Percentiles rank a stretch among this genome's conserved stretches.
Evolutionary conservation across 1,139 yeast genomes (phyloP).

Genomic region (Scheffersomyces illinoinensis): DNA sequence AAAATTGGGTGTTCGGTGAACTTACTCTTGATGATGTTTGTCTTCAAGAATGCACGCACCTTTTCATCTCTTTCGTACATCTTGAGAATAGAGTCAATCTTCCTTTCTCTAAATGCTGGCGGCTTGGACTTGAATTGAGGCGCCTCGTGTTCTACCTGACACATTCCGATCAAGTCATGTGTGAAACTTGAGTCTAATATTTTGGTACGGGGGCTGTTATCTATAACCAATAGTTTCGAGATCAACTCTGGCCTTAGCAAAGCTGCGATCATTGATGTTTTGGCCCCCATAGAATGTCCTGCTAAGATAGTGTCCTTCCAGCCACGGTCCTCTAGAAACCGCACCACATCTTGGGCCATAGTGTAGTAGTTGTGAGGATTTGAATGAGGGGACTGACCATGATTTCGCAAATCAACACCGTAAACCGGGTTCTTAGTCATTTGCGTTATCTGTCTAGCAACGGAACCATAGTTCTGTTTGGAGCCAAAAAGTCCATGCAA

Average conservation of each 20-base stretch:
- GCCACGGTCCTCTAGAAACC: conserved; percentile 26
- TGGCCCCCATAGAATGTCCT: conserved; percentile 60
- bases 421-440: conserved; percentile 31
- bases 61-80: conserved; percentile 23
- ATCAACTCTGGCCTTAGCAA: conserved; percentile 40
- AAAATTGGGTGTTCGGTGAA: conserved; percentile 18
- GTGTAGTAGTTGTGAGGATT: conserved; percentile 44
- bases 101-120: background rate
- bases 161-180: conserved; percentile 33
- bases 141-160: conserved; percentile 24
- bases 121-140: background rate
- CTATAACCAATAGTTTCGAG: conserved; percentile 44
- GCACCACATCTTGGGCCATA: conserved; percentile 44
- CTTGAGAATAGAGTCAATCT: conserved; percentile 19
- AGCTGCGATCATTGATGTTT: conserved; percentile 49
- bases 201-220: conserved; percentile 44
- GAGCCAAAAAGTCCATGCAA: conserved; percentile 55
- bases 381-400: conserved; percentile 49
- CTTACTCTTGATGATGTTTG: conserved; percentile 25
- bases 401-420: conserved; percentile 54
- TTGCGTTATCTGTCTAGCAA: conserved; percentile 35
- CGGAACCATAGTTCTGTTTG: conserved; percentile 38
- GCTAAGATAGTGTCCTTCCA: conserved; percentile 30
- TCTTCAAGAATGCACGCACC: conserved; percentile 31
- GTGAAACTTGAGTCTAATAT: conserved; percentile 26